phyloP scores from a whole-genome alignment of 768 basidiomycete genomes.

The Tremella yokohamensis region DNA sequence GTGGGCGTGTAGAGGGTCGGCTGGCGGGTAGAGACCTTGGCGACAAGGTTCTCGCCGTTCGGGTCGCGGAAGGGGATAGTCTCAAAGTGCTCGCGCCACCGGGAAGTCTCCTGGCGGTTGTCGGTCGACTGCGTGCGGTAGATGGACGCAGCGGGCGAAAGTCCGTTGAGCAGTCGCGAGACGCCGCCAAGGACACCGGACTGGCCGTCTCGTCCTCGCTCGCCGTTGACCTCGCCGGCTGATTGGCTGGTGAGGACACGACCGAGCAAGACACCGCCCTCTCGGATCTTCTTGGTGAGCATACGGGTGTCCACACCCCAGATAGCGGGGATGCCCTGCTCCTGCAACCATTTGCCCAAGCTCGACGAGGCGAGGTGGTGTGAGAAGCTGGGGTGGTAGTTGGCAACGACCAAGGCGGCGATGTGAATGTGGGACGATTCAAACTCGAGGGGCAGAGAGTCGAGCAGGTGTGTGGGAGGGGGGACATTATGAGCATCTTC shows the following conservation, averaged over 20 bases:
- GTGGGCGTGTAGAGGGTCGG: constrained; percentile 67
- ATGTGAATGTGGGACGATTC: constrained; percentile 95
- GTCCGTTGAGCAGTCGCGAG: constrained; percentile 36
- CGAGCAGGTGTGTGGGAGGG: constrained; percentile 45
- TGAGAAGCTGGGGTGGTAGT: constrained; percentile 80
- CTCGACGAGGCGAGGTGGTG: constrained; percentile 89
- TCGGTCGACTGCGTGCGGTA: constrained; percentile 50
- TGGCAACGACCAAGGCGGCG: constrained; percentile 82
- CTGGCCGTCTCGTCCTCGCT: constrained; percentile 40
- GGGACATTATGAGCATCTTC: constrained; percentile 49
- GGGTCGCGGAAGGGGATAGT: constrained; percentile 82
- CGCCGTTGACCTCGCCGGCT: constrained; percentile 11
- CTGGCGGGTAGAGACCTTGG: constrained; percentile 70
- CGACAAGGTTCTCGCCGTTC: constrained; percentile 84
- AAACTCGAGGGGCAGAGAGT: constrained; percentile 61
- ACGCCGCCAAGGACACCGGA: constrained; percentile 45
- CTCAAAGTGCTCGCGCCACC: constrained; percentile 79
- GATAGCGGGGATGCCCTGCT: constrained; percentile 88
- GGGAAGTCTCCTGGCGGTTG: constrained; percentile 34
- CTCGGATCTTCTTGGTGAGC: constrained; percentile 91
- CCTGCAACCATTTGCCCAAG: constrained; percentile 86
- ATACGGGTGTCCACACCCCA: constrained; percentile 95
- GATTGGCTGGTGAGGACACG: constrained; percentile 59
- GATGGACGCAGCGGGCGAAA: constrained; percentile 25
- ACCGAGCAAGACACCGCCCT: constrained; percentile 89